Evolutionary conservation across 176 grass and related monocot species (phyloP), one percentile per base, ranked within the genome.

Genomic region (Avena insularis): DNA sequence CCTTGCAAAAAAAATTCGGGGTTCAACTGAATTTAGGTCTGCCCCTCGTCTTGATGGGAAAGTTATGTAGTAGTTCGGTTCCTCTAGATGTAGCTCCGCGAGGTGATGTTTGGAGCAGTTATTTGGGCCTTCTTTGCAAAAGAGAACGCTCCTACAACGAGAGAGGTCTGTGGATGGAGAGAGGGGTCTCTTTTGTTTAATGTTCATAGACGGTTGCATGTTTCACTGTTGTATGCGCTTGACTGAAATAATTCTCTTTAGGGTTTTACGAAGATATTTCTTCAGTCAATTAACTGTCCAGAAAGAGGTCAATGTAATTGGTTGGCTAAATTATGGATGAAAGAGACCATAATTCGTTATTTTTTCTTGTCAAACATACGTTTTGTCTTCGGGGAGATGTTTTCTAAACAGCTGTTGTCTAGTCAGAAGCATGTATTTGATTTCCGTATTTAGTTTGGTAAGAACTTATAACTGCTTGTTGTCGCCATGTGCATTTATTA

Each of bases 401-500:
- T 20, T 5, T 80, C 6, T 13, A 71, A 84, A 43, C 0, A 14
- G 11, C 27, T 29, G 14, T 63, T 14, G 2, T 62, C 49, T 77
- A 47, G 9, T 66, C 12, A 2, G 19, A 65, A 85, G 27, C 29
- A 54, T 66, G 46, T n/a, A 13, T 51, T 63, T 77, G 29, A 29
- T 72, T 77, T 36, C 19, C 20, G 48, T 82, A 21, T 71, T 71
- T 7, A 19, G 38, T 82, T 40, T 71, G 35, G 67, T 54, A 55
- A 82, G 65, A 67, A 17, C 14, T 77, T 74, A 64, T 46, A 45
- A 31, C 17, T 63, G 19, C 0, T 33, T 85, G 20, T 36, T 76
- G 14, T 85, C 14, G 4, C 58, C 17, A 54, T 65, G 58, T 77
- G 19, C 12, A 77, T 85, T 85, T 21, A 36, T 21, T 53, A 51